A percentile compares a stretch with the other conserved stretches of the same genome.
Evolutionary conservation across 1,139 yeast species (phyloP).

Genomic region (Saccharomyces hybrid): DNA sequence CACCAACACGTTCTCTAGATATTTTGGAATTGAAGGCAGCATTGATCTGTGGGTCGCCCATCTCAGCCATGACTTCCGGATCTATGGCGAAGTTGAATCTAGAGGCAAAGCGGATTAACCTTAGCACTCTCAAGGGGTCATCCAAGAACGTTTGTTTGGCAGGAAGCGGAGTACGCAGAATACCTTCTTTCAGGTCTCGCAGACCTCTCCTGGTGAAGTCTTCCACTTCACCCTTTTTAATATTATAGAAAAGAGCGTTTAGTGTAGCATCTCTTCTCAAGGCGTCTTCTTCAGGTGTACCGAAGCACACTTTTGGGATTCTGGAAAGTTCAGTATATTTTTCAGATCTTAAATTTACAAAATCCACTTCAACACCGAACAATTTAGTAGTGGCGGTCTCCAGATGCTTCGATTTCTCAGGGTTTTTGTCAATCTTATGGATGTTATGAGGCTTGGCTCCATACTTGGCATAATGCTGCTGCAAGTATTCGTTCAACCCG

Average conservation of each 20-base stretch:
- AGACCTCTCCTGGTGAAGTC: slow-evolving; percentile 77
- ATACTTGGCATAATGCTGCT: slow-evolving; percentile 31
- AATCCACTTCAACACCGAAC: slow-evolving; percentile 76
- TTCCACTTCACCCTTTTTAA: slow-evolving; percentile 59
- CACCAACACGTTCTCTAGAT: slow-evolving; percentile 88
- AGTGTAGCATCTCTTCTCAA: slow-evolving; percentile 89
- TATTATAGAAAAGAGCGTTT: slow-evolving; percentile 82
- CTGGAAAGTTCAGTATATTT: slow-evolving; percentile 75
- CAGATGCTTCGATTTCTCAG: slow-evolving; percentile 89
- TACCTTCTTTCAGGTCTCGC: slow-evolving; percentile 57
- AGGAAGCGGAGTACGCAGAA: slow-evolving; percentile 78
- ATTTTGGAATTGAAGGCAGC: slow-evolving; percentile 61
- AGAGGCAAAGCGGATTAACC: slow-evolving; percentile 80
- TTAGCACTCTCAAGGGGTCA: slow-evolving; percentile 83
- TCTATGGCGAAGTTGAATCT: slow-evolving; percentile 66
- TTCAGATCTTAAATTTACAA: slow-evolving; percentile 84
- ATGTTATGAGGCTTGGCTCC: slow-evolving; percentile 43
- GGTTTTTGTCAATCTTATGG: slow-evolving; percentile 84
- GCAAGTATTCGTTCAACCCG: slow-evolving; percentile 49
- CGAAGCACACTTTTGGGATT: slow-evolving; percentile 67
- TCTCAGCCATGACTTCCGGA: slow-evolving; percentile 50
- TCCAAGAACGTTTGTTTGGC: slow-evolving; percentile 82
- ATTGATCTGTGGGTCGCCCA: slow-evolving; percentile 54
- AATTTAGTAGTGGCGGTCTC: slow-evolving; percentile 92
- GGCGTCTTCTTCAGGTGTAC: slow-evolving; percentile 90